phyloP scores from a whole-genome alignment of 2,329 filamentous ascomycete genomes.

The Talaromyces sp. region DNA sequence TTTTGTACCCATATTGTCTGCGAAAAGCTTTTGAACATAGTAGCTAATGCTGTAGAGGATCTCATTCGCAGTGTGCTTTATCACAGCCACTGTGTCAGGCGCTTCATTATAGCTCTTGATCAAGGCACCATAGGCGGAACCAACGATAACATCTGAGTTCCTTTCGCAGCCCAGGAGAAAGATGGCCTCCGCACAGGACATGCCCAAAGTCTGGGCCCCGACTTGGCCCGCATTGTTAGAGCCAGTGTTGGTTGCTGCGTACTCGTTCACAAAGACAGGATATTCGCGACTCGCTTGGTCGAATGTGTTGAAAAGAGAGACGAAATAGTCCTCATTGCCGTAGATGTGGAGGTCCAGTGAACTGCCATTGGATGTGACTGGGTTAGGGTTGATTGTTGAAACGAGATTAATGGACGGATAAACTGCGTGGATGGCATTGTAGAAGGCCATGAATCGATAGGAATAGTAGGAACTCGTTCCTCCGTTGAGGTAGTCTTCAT shows the following conservation, averaged over 20 bases:
- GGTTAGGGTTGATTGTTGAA: background rate
- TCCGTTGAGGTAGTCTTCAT: slow-evolving; percentile 62
- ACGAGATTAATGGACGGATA: background rate
- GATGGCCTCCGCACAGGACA: background rate
- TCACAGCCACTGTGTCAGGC: slow-evolving; percentile 11
- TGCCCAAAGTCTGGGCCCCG: background rate
- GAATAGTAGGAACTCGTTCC: slow-evolving; percentile 51
- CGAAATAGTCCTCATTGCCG: slow-evolving; percentile 29
- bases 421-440: slow-evolving; percentile 54
- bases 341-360: background rate
- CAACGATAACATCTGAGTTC: slow-evolving; percentile 3
- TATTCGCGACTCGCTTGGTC: slow-evolving; percentile 41
- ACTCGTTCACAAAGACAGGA: slow-evolving; percentile 13
- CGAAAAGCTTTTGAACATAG: slow-evolving; percentile 37
- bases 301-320: slow-evolving; percentile 51
- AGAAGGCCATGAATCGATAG: slow-evolving; percentile 56
- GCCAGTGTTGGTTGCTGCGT: slow-evolving; percentile 4
- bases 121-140: slow-evolving; percentile 13
- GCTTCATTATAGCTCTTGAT: slow-evolving; percentile 14
- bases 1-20: slow-evolving; percentile 29
- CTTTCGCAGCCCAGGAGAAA: background rate
- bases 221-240: background rate
- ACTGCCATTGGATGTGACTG: background rate
- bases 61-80: slow-evolving; percentile 8
- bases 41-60: slow-evolving; percentile 20